Percentiles rank a stretch among this genome's conserved stretches.
These are phyloP conservation scores for Hyaloraphidium curvatum DNA, from an alignment of 192 early-diverging fungal species.

Conservation along the genomic window DNA sequence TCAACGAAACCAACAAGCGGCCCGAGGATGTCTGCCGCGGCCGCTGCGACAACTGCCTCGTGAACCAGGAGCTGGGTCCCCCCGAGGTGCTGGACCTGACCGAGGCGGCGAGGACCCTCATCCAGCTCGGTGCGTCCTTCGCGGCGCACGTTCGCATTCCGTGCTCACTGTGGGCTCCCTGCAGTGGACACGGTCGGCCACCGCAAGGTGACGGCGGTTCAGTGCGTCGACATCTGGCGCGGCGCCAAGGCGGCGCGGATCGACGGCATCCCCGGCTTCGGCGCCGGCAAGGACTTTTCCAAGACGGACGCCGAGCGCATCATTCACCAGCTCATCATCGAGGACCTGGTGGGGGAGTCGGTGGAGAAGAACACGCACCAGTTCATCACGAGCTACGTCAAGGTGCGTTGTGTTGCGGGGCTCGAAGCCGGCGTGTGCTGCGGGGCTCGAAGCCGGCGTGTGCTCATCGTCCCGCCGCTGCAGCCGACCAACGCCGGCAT, in stretches of 20 bases:
- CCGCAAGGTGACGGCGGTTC: constrained; percentile 40
- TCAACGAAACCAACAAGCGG: constrained; percentile 75
- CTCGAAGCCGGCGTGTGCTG: too few species aligned
- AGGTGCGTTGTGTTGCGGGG: constrained; percentile 7
- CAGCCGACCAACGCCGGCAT: too few species aligned
- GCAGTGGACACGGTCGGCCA: constrained; percentile 12
- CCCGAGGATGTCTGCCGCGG: constrained; percentile 32
- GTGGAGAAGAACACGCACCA: constrained; percentile 36
- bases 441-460: too few species aligned
- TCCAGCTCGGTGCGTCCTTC: constrained; percentile 25
- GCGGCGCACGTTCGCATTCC: not conserved
- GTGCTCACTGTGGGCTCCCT: not conserved
- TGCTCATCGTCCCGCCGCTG: too few species aligned
- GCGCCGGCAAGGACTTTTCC: constrained; percentile 22
- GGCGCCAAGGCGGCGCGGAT: constrained; percentile 41
- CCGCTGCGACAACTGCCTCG: constrained; percentile 78
- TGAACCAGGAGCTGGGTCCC: constrained; percentile 4
- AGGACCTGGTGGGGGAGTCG: constrained; percentile 42
- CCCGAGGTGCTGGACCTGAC: constrained; percentile 29
- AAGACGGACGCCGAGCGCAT: constrained; percentile 48
- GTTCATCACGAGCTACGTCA: constrained; percentile 39
- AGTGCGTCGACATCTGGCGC: constrained; percentile 53
- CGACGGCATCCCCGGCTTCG: not conserved
- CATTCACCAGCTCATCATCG: constrained; percentile 39
- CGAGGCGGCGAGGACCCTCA: constrained; percentile 22